A percentile compares a stretch with the other conserved stretches of the same genome.
Conservation (phyloP, 2,329 filamentous ascomycete genomes). For the Xylariales sp. region DNA sequence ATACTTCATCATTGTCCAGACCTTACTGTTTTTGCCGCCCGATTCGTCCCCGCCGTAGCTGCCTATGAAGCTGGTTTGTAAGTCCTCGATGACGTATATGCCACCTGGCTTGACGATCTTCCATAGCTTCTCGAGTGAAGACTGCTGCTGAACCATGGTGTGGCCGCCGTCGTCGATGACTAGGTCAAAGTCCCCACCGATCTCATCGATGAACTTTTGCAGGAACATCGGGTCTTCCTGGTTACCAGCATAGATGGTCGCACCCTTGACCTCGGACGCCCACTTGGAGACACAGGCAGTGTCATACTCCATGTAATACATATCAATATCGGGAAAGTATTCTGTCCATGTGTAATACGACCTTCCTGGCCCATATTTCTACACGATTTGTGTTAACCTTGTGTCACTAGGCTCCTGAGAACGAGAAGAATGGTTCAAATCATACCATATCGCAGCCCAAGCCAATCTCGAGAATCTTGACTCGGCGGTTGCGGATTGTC, state of each 20-base stretch:
- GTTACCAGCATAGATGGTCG: conserved; percentile 34
- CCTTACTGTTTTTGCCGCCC: conserved; percentile 13
- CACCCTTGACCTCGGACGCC: conserved; percentile 25
- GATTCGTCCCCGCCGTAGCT: conserved; percentile 19
- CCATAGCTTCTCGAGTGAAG: conserved; percentile 29
- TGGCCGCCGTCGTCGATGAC: conserved; percentile 36
- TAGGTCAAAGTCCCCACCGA: conserved; percentile 31
- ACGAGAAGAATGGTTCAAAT: too few relatives aligned
- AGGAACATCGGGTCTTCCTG: conserved; percentile 32
- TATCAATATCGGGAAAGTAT: conserved; percentile 31
- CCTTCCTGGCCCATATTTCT: conserved; percentile 31
- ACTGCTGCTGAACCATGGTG: conserved; percentile 31
- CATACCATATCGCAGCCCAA: conserved; percentile 33
- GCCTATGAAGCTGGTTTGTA: conserved; percentile 22
- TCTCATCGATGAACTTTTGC: conserved; percentile 24
- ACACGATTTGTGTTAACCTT: too few relatives aligned
- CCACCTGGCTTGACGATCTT: conserved; percentile 29
- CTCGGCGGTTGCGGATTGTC: conserved; percentile 20
- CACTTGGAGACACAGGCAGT: conserved; percentile 29
- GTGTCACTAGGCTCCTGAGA: too few relatives aligned
- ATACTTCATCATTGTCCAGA: conserved; percentile 21
- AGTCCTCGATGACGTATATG: conserved; percentile 29
- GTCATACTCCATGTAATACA: conserved; percentile 36
- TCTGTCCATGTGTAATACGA: conserved; percentile 36
- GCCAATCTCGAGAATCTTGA: conserved; percentile 37